phyloP scores from a whole-genome alignment of 2,329 filamentous ascomycete species.

The Fusarium sp. region DNA sequence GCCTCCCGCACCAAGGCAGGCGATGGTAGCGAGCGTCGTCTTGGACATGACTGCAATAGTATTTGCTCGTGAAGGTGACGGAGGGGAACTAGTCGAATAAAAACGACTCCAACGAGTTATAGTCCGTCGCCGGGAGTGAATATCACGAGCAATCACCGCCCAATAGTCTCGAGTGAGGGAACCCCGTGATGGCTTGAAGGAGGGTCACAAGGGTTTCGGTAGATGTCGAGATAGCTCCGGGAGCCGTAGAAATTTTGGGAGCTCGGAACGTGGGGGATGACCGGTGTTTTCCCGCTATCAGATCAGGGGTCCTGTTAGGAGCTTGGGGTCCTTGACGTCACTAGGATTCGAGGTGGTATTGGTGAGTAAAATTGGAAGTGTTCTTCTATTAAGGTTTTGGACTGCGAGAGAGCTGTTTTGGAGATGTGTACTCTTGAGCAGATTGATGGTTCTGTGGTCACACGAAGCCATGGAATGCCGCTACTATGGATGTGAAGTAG shows the following conservation, averaged over 20 bases:
- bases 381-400: background rate
- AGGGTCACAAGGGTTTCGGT: conserved; percentile 26
- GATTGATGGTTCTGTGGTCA: background rate
- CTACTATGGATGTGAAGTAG: background rate
- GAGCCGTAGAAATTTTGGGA: conserved; percentile 30
- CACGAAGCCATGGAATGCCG: background rate
- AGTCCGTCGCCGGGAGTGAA: background rate
- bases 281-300: conserved; percentile 34
- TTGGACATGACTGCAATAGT: conserved; percentile 75
- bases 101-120: background rate
- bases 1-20: conserved; percentile 79
- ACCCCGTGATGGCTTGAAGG: conserved; percentile 28
- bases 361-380: background rate
- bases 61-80: background rate
- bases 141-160: conserved; percentile 25
- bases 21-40: conserved; percentile 79
- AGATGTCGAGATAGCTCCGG: conserved; percentile 14
- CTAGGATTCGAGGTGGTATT: background rate
- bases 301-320: conserved; percentile 21
- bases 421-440: background rate
- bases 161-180: conserved; percentile 30
- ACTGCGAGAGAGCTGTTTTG: background rate
- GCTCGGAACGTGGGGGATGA: conserved; percentile 38
- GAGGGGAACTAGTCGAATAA: background rate
- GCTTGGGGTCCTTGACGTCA: conserved; percentile 28